Base-by-base conservation (phyloP, 495 filamentous ascomycete species). In the Usnea hakonensis region DNA sequence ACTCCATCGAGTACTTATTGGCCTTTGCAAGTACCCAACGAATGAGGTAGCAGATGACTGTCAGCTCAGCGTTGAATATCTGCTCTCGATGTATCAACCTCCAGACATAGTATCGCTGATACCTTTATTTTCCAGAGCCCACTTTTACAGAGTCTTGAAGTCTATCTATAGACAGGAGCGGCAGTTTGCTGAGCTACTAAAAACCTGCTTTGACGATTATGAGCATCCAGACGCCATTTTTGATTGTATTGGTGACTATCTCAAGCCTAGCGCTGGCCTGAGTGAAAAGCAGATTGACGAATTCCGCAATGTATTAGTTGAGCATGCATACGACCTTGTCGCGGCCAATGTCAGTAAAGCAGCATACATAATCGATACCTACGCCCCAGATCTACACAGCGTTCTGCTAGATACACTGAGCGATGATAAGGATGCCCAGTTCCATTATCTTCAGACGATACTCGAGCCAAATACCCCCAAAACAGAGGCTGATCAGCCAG, bases 131-230 rank as follows among this genome's bases (percentile, higher is more conserved):
- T 82, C 86, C 59, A 78, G 87, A 65, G 94, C 95, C 6, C 83
- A 85, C 10, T 98, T 97, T 70, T 94, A 89, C 71, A 86, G 93
- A n/a, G 91, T 98, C 48, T 74, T 98, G 37, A 97, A 97, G 74
- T 87, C 88, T 32, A 89, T 89, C 35, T 96, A 95, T 69, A 84
- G 84, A 65, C 77, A 82, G 6, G 91, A 96, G 63, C 90, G 85
- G 66, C 85, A 91, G 68, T 95, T 89, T 67, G 80, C 88, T 3
- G 85, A 88, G 65, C 80, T 96, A 38, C 74, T 97, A 0, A 77
- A 89, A 65, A 84, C 87, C 2, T 95, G 90, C 70, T 89, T 98
- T 48, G 88, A 97, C 60, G 94, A 97, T 67, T 82, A 83, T 5
- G 83, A 90, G 55, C 85, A 90, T 63, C 85, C 80, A 52, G 79